A percentile compares a stretch with the other conserved stretches of the same genome.
Conservation (phyloP, 1,284 basidiomycete species). For the Tremellales sp. region DNA sequence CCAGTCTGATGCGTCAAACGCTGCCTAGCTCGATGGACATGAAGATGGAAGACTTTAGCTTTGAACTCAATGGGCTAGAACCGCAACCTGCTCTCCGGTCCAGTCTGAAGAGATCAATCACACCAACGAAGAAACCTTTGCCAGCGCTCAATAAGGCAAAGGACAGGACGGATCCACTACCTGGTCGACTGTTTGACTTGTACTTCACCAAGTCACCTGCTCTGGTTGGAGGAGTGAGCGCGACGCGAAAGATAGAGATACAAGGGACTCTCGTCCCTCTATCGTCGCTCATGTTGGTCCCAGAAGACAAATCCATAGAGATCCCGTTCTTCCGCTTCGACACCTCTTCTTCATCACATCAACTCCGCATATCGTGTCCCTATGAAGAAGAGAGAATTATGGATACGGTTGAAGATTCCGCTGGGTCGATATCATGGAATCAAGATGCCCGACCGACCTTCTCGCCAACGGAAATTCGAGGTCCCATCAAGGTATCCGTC, state of each 20-base stretch:
- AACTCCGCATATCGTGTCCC: conserved; percentile 11
- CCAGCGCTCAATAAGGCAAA: too few relatives aligned
- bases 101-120: too few relatives aligned
- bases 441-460: conserved; percentile 6
- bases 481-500: conserved; percentile 21
- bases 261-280: conserved; percentile 29
- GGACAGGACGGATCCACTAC: conserved; percentile 1
- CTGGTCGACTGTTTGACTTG: conserved; percentile 23
- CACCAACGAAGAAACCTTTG: too few relatives aligned
- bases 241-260: conserved; percentile 12
- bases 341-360: conserved; percentile 1
- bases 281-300: conserved; percentile 23
- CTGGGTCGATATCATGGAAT: conserved; percentile 2
- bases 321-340: conserved; percentile 31
- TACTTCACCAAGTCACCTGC: too few relatives aligned
- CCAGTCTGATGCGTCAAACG: conserved; percentile 29
- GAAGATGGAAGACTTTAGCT: conserved; percentile 39
- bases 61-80: conserved; percentile 28
- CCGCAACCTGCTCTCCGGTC: too few relatives aligned
- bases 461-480: conserved; percentile 9
- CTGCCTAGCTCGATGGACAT: conserved; percentile 17
- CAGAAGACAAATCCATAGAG: conserved; percentile 14
- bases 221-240: conserved; percentile 2
- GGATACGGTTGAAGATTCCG: not conserved
- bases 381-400: not conserved